Percentiles rank a stretch among this genome's conserved stretches.
Conservation (phyloP, 768 basidiomycete species). For the Naganishia kalamii region DNA sequence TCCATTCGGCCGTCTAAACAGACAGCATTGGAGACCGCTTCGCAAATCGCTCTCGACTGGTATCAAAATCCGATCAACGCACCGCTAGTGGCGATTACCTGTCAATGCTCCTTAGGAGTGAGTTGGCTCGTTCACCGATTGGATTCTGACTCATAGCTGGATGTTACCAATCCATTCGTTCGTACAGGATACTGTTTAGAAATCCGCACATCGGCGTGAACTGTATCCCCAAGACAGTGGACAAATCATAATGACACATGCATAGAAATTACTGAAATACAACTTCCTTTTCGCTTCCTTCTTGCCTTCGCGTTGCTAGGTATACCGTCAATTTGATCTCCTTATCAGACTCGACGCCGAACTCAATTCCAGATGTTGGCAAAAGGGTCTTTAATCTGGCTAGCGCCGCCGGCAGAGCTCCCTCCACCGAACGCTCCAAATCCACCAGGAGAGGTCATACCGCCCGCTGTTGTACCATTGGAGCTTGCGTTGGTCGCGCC, state of each 20-base stretch:
- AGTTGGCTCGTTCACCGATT: neutral
- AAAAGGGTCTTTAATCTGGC: slow-evolving; percentile 21
- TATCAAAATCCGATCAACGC: neutral
- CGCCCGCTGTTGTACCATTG: neutral
- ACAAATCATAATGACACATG: too few species aligned
- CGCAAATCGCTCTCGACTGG: neutral
- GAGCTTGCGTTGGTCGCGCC: neutral
- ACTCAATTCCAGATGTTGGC: slow-evolving; percentile 24
- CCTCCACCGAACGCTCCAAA: neutral
- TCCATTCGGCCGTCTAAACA: neutral
- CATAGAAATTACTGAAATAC: too few species aligned
- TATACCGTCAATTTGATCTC: neutral
- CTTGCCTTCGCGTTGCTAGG: neutral
- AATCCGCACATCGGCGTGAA: too few species aligned
- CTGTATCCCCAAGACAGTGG: too few species aligned
- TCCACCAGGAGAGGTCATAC: neutral
- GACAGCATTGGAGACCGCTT: neutral
- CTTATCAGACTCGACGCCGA: neutral
- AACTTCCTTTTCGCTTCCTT: too few species aligned
- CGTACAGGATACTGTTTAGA: too few species aligned
- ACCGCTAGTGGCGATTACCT: neutral
- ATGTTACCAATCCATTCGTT: too few species aligned
- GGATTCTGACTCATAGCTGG: too few species aligned
- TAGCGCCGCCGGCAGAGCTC: neutral
- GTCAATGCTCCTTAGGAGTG: neutral